Evolutionary conservation across 371 early-diverging fungal genomes (phyloP), one percentile per base, ranked within the genome.

Genomic region (Apophysomyces sp.): DNA sequence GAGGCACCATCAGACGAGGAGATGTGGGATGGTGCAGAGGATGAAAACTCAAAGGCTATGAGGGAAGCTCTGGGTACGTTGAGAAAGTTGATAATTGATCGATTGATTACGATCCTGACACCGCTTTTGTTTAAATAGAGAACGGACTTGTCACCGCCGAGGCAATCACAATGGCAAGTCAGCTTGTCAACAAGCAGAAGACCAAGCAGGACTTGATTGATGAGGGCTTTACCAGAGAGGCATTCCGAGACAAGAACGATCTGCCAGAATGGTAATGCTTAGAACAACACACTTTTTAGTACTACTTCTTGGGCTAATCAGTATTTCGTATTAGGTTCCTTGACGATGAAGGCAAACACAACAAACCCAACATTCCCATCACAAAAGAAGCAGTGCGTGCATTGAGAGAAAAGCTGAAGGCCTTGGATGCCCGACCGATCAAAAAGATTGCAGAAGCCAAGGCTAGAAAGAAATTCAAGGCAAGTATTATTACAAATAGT

Each of bases 381-480:
- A 94, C 98, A 30, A 97, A 97, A 74, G 98, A 98, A 78, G 96
- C 98, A 3, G 91, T 96, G 40, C 78, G 89, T 34, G 86, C 91
- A 52, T 82, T 97, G 55, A 77, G 84, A 64, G 91, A 92, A 34
- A 87, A 89, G 58, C 81, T 93, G 65, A 85, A 85, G 72, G 95
- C 92, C 5, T 73, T 98, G 61, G 90, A 98, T 76, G 96, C 96
- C 11, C 92, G 97, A 36, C 97, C 98, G 18, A 97, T 98, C 77
- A 98, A 98, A 77, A 98, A 98, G 88, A 91, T 98, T 31, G 94
- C 93, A n/a, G 99, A 98, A 81, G 98, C 99, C 54, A 97, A 96
- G 84, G 95, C 94, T 36, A 86, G 99, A 61, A 96, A 98, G 85
- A 94, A 95, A 89, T 77, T 91, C 72, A 86, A 79, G 69, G 77